Conservation (phyloP, 371 early-diverging fungal genomes). For the Chytridiales sp. region DNA sequence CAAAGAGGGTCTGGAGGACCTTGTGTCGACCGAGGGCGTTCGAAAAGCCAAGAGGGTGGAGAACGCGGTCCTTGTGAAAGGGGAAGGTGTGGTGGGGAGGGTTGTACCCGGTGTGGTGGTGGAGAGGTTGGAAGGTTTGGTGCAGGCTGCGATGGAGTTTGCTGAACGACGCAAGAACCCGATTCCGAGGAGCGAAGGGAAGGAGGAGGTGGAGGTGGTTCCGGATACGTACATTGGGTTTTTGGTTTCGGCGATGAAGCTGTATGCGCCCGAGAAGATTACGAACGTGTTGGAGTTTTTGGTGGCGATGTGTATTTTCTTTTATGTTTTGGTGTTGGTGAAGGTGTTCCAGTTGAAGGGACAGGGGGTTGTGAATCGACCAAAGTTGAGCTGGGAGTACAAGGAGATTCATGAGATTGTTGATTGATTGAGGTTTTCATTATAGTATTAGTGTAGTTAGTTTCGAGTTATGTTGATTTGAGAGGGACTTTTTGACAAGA, state of each 20-base stretch:
- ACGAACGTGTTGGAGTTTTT: constrained; percentile 36
- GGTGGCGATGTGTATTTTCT: constrained; percentile 36
- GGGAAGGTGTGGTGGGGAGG: constrained; percentile 28
- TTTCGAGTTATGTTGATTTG: too few species aligned
- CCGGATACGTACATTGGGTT: constrained; percentile 23
- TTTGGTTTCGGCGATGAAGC: constrained; percentile 33
- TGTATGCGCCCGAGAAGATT: constrained; percentile 42
- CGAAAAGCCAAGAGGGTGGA: constrained; percentile 24
- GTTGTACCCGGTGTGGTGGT: constrained; percentile 40
- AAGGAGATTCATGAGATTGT: constrained; percentile 22
- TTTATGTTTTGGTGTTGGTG: constrained; percentile 36
- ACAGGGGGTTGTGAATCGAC: constrained; percentile 38
- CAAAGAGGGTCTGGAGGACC: constrained; percentile 24
- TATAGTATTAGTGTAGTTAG: too few species aligned
- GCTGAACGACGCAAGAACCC: constrained; percentile 6
- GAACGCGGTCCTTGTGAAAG: constrained; percentile 33
- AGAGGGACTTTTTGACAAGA: too few species aligned
- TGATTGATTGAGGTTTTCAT: constrained; percentile 16
- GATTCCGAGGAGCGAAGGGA: not conserved
- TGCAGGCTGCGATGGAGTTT: constrained; percentile 38
- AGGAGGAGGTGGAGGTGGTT: constrained; percentile 3
- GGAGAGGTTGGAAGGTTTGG: constrained; percentile 40
- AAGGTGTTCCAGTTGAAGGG: constrained; percentile 42
- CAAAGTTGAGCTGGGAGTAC: constrained; percentile 39
- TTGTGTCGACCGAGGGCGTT: constrained; percentile 31